These are phyloP conservation scores for Oryza punctata DNA, from an alignment of 176 grass and related monocot species.

Conservation along the genomic window DNA sequence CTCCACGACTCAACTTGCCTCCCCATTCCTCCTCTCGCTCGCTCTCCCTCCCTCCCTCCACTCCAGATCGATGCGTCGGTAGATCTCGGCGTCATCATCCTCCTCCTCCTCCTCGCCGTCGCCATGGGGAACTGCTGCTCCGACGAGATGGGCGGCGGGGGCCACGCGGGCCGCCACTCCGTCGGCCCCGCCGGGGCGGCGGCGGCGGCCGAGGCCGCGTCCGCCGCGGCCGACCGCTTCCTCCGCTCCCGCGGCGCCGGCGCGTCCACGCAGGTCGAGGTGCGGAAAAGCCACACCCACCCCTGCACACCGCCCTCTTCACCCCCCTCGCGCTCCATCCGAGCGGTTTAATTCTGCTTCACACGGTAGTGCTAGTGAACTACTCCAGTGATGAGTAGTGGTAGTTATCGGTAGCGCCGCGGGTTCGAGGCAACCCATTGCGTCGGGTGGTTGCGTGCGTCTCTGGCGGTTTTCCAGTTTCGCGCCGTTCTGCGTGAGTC, in stretches of 20 bases:
- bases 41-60: neutral
- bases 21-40: neutral
- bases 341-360: neutral
- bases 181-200: conserved; percentile 44
- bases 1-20: conserved; percentile 37
- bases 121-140: conserved; percentile 96
- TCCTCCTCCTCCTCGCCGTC: conserved; percentile 7
- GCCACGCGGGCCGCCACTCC: conserved; percentile 48
- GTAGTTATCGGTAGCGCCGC: too few species aligned
- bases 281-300: conserved; percentile 22
- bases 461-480: neutral
- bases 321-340: too few species aligned
- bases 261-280: conserved; percentile 92
- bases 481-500: neutral
- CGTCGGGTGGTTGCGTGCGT: neutral
- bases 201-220: conserved; percentile 30
- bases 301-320: too few species aligned
- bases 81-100: conserved; percentile 29
- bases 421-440: too few species aligned
- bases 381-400: too few species aligned
- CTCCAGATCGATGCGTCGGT: conserved; percentile 16
- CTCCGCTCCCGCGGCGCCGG: conserved; percentile 69
- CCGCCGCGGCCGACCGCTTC: conserved; percentile 68
- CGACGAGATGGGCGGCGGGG: conserved; percentile 47
- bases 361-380: too few species aligned